Conservation (phyloP, 192 early-diverging fungal species). For the Phycomyces blakesleeanus region DNA sequence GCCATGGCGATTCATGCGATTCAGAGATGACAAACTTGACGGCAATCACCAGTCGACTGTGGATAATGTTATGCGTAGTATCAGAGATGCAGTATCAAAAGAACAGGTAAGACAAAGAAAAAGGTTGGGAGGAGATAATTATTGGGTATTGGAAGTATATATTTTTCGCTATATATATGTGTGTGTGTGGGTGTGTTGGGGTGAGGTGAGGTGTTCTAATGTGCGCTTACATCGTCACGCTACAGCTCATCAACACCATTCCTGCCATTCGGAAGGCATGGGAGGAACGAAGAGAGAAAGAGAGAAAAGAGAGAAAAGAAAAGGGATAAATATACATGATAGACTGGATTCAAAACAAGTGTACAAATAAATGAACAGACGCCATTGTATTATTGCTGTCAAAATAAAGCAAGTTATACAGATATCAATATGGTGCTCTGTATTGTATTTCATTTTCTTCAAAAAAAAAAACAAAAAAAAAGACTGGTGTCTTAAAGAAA, state of each 20-base stretch:
- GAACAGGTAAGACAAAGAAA: constrained; percentile 45
- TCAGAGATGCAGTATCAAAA: constrained; percentile 63
- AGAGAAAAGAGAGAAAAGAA: constrained; percentile 1
- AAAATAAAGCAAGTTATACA: no score
- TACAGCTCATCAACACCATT: constrained; percentile 26
- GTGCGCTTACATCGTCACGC: neutral
- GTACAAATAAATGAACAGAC: no score
- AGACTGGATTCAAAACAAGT: no score
- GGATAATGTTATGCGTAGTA: constrained; percentile 61
- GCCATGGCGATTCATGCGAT: constrained; percentile 71
- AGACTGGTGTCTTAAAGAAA: no score
- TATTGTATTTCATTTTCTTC: no score
- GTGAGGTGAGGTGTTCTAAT: neutral
- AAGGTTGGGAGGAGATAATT: neutral
- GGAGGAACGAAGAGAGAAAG: constrained; percentile 26
- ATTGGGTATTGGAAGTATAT: no score
- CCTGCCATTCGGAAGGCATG: constrained; percentile 33
- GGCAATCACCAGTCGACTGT: constrained; percentile 66
- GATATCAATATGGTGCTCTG: no score
- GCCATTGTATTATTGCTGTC: no score
- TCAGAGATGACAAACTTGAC: constrained; percentile 75
- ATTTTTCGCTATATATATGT: neutral
- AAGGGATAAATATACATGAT: no score
- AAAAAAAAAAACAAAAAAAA: no score
- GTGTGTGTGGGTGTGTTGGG: neutral